A percentile compares a stretch with the other conserved stretches of the same genome.
These are phyloP conservation scores for Blepharisma stoltei DNA, from an alignment of 73 alveolate species.

Conservation along the genomic window DNA sequence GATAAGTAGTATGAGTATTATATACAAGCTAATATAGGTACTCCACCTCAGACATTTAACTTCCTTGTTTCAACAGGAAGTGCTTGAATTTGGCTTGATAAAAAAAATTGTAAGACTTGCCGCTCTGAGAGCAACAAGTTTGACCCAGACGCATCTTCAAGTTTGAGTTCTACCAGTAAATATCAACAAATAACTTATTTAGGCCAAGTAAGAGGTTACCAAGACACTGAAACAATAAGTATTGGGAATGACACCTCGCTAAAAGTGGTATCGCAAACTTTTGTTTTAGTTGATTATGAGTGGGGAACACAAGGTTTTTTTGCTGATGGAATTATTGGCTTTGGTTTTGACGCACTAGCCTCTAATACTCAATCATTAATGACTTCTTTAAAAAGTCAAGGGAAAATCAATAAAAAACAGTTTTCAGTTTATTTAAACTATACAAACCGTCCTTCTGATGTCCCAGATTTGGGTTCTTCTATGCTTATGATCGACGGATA, in stretches of 20 bases:
- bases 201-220: no score
- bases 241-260: no score
- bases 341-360: background rate
- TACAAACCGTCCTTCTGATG: no score
- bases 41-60: slow-evolving; percentile 52
- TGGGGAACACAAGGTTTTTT: background rate
- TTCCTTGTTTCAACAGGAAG: slow-evolving; percentile 87
- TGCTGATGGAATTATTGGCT: background rate
- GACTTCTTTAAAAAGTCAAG: background rate
- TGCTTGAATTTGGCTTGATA: slow-evolving; percentile 71
- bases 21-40: slow-evolving; percentile 72
- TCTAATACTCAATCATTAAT: background rate
- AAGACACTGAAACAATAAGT: no score
- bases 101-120: no score
- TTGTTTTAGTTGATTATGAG: background rate
- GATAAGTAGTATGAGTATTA: slow-evolving; percentile 43
- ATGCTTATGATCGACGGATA: no score
- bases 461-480: no score
- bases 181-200: no score
- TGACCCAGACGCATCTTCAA: no score
- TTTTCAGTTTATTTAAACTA: background rate
- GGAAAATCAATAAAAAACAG: background rate
- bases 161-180: no score
- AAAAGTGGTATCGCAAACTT: no score
- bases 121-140: no score